Base-by-base conservation (phyloP, 192 early-diverging fungal genomes). In the Mortierella alpina region DNA sequence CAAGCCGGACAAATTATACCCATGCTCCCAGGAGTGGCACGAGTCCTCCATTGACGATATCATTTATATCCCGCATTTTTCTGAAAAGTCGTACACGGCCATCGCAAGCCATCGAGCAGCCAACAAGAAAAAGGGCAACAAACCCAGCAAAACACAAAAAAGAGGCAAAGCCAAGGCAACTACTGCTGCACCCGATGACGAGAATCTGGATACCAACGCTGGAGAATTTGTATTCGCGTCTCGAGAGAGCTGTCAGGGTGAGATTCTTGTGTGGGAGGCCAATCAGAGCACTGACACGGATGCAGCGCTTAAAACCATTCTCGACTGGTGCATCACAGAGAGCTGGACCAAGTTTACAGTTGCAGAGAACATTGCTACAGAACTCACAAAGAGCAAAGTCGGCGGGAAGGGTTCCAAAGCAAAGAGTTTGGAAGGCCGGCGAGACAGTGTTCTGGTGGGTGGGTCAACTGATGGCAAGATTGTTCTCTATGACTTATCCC, bases 21-120 rank as follows among this genome's bases (percentile, higher is more conserved):
- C 84, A 65, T 48, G 56, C 14, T 79, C 84, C 2, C 65, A 75
- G 39, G 87, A 86, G 57, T 88, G 85, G 85, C 87, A 88, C 60
- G 84, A 84, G 31, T 84, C 83, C 2, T 72, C 86, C 45, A 70
- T 88, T 13, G 87, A 88, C 48, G 87, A 86, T 59, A 82, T 88
- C 53, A 44, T 80, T 9, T 80, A 80, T 18, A 72, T 80, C 39
- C 77, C 77, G 5, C 44, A 63, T 44, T 80, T 80, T 65, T 80
- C 77, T 40, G 40, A 44, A 52, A 39, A 53, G 14, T 72, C 77
- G 2, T 80, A 80, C 55, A 45, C 66, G 8, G 20, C 66, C 4
- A 61, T 76, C 17, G 15, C 75, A 20, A 75, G 73, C 12, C 55
- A 75, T 23, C 54, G 61, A 42, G 49, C 63, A 45, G 23, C 6